Conservation (phyloP, 352 stramenopile genomes). For the Phytophthora podocarpi region DNA sequence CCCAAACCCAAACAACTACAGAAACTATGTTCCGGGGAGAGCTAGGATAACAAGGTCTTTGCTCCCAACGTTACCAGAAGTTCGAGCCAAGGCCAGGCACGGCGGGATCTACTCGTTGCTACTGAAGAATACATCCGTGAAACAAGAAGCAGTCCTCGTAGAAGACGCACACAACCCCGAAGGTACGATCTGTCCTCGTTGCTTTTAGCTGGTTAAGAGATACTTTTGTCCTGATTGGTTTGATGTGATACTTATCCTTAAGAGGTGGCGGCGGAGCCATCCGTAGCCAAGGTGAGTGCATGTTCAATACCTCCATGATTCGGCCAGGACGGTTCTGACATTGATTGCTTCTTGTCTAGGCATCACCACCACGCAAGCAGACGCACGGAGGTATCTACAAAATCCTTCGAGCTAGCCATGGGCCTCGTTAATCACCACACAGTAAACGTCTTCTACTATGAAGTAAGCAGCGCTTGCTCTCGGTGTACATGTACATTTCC, state of each 20-base stretch:
- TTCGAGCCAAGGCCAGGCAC: constrained; percentile 65
- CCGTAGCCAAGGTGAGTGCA: constrained; percentile 23
- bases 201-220: no score
- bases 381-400: constrained; percentile 80
- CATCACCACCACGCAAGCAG: constrained; percentile 41
- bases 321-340: neutral
- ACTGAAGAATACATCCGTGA: constrained; percentile 58
- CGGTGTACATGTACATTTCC: no score
- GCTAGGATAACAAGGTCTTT: constrained; percentile 18
- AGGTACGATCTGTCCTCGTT: constrained; percentile 2
- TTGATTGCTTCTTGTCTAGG: constrained; percentile 10
- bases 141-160: constrained; percentile 61
- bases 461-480: neutral
- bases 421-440: constrained; percentile 7
- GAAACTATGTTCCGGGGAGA: constrained; percentile 18
- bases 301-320: neutral
- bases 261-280: constrained; percentile 9
- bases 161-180: constrained; percentile 44
- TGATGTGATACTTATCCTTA: neutral
- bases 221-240: no score
- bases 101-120: constrained; percentile 82
- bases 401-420: constrained; percentile 46
- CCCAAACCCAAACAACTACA: constrained; percentile 28
- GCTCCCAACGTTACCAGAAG: constrained; percentile 29
- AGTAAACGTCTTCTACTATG: neutral